Percentiles rank a stretch among this genome's conserved stretches.
phyloP scores from a whole-genome alignment of 116 monocot species.

The Papilionanthe hybrid region DNA sequence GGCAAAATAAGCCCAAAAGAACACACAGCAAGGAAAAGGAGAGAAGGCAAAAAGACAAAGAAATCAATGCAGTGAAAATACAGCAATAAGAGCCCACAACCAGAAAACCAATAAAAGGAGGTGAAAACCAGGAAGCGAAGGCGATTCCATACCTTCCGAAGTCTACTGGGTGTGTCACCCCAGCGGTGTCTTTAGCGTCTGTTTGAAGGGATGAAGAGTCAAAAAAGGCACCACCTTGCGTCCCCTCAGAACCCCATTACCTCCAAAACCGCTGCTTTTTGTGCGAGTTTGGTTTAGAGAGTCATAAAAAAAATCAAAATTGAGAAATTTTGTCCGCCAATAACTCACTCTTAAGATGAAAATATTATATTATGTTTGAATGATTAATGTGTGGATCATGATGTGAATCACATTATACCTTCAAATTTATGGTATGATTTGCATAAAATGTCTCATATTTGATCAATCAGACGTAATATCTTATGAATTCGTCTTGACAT shows the following conservation, averaged over 20 bases:
- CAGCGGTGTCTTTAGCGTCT: background rate
- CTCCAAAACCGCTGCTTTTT: background rate
- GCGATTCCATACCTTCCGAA: constrained; percentile 5
- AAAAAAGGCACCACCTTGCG: background rate
- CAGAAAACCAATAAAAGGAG: background rate
- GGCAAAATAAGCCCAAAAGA: background rate
- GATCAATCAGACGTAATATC: too few species aligned
- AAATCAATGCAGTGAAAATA: constrained; percentile 4
- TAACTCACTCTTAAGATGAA: too few species aligned
- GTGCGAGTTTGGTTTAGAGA: too few species aligned
- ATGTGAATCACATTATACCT: too few species aligned
- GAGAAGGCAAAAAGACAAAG: background rate
- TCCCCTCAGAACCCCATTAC: background rate
- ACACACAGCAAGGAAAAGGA: background rate
- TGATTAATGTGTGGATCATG: too few species aligned
- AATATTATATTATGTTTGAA: too few species aligned
- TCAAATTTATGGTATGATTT: too few species aligned
- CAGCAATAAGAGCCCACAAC: background rate
- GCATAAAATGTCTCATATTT: too few species aligned
- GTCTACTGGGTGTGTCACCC: background rate
- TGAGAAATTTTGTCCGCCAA: too few species aligned
- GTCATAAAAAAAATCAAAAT: too few species aligned
- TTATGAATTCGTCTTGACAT: too few species aligned
- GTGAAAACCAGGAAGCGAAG: constrained; percentile 3
- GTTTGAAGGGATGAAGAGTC: background rate